Evolutionary conservation across 2,329 filamentous ascomycete genomes (phyloP), one percentile per base, ranked within the genome.

Genomic region (Chrysoporthe deuterocubensis): DNA sequence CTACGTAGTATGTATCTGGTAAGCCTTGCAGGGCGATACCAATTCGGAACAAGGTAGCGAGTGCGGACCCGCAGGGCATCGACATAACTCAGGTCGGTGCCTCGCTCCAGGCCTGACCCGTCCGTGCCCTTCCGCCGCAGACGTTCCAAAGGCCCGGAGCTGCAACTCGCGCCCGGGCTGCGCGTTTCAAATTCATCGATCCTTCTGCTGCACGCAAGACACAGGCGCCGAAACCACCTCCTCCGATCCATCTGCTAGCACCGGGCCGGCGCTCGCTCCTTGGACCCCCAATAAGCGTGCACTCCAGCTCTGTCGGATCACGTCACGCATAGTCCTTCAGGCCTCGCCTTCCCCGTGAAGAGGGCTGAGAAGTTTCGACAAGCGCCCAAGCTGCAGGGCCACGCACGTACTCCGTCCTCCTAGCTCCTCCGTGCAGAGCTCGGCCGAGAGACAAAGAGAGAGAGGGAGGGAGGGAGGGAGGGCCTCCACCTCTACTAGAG

Each of bases 91-190:
- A 43, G 61, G 48, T 54, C 61, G 48, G 43, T 48, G 34, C 61
- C 42, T 57, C 21, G 67, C 64, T 63, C 44, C 61, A 54, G 46
- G 37, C 56, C 67, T 69, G 67, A 69, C 67, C 67, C 67, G 65
- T 67, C 65, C 43, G 61, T 67, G 65, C 67, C 46, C 44, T 34
- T 4, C 44, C 26, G 46, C 43, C 42, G 26, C 21, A 16, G 37
- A 42, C 37, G 56, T 58, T n/a, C 56, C 56, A 42, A 60, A 18
- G 57, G 57, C 40, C 40, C 57, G 40, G 57, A 40, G n/a, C 40
- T 60, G 9, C 40, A 60, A 44, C 57, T 60, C 18, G 43, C 57
- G 57, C 57, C 46, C 46, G 60, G 26, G 60, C 40, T 40, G 44
- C 44, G 46, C 44, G 60, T 62, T 62, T 62, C 60, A 62, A 50